These are phyloP conservation scores for Pyricularia sp. DNA, from an alignment of 2,329 filamentous ascomycete genomes.

Conservation along the genomic window DNA sequence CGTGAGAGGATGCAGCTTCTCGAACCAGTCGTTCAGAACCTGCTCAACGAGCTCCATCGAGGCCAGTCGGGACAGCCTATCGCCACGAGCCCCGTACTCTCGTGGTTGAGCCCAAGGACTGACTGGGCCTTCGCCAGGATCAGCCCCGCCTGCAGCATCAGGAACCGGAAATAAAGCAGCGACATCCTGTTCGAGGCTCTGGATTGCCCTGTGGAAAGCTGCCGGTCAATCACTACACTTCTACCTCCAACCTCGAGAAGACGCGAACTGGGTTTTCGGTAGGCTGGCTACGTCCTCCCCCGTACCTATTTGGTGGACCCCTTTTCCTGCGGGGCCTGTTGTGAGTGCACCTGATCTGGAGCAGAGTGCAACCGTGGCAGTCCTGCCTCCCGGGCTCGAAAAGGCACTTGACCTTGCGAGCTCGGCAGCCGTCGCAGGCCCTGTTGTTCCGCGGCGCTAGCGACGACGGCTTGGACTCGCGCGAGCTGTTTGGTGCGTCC, in stretches of 20 bases:
- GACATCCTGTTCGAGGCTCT: neutral
- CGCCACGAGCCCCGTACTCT: neutral
- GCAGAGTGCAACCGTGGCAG: conserved; percentile 13
- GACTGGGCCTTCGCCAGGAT: neutral
- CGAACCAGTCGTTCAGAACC: conserved; percentile 21
- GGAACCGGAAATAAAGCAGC: neutral
- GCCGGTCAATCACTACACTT: neutral
- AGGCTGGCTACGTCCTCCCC: neutral
- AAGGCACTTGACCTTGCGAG: conserved; percentile 16
- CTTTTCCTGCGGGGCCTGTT: conserved; percentile 14
- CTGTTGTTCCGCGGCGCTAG: conserved; percentile 12
- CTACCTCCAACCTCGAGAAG: neutral
- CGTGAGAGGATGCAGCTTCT: conserved; percentile 20
- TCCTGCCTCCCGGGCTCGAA: conserved; percentile 5
- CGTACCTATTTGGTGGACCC: conserved; percentile 15
- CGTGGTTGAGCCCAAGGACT: neutral
- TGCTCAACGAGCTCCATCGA: conserved; percentile 6
- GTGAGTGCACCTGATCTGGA: conserved; percentile 15
- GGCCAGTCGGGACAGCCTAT: conserved; percentile 6
- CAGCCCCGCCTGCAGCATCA: neutral
- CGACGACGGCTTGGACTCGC: neutral
- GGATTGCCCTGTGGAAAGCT: neutral
- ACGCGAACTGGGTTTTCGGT: neutral
- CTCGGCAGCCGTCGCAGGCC: conserved; percentile 17
- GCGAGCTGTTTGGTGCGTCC: neutral